phyloP scores from a whole-genome alignment of 805 yeast species.

The Pichia gijzeniarum region DNA sequence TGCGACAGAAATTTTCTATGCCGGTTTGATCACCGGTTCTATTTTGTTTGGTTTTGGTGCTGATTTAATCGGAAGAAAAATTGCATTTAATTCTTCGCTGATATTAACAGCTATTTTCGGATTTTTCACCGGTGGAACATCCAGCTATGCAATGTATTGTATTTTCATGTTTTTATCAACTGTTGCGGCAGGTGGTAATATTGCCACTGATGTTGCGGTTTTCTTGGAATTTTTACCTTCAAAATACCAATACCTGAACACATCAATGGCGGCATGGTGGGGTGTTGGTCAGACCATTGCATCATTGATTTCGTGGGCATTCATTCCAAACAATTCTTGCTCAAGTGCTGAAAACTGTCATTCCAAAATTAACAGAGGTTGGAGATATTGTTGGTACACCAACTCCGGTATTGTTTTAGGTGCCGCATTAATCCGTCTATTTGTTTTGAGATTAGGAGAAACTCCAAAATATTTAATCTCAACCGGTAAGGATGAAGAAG shows the following conservation, averaged over 20 bases:
- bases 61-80: conserved; percentile 47
- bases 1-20: conserved; percentile 40
- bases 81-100: conserved; percentile 46
- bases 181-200: conserved; percentile 51
- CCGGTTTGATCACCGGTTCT: conserved; percentile 48
- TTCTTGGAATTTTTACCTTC: conserved; percentile 49
- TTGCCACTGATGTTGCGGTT: conserved; percentile 48
- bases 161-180: conserved; percentile 40
- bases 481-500: conserved; percentile 45
- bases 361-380: conserved; percentile 45
- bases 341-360: conserved; percentile 37
- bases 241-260: conserved; percentile 44
- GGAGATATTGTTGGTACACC: conserved; percentile 53
- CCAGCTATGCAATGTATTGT: conserved; percentile 43
- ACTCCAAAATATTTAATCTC: conserved; percentile 52
- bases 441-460: conserved; percentile 41
- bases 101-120: conserved; percentile 43
- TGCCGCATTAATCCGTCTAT: conserved; percentile 42
- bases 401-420: conserved; percentile 47
- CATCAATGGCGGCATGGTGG: conserved; percentile 56
- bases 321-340: conserved; percentile 46
- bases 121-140: conserved; percentile 49
- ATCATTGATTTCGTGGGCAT: conserved; percentile 48
- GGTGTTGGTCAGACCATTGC: conserved; percentile 56
- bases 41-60: conserved; percentile 52